phyloP scores from a whole-genome alignment of 352 stramenopile genomes.

The Lagenidium giganteum region DNA sequence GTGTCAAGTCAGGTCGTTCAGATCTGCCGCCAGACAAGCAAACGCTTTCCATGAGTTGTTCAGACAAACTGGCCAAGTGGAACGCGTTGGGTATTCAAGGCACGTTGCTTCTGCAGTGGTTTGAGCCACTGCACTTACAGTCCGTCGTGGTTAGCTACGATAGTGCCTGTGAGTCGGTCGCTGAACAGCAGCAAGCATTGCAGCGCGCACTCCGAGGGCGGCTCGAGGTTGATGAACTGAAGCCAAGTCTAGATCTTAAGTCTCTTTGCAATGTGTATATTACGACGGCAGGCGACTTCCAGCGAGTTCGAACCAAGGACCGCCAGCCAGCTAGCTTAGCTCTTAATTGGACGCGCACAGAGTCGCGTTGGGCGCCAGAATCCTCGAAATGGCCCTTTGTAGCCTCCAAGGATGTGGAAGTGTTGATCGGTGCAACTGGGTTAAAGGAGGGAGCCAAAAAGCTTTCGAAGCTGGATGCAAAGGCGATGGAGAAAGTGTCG shows the following conservation, averaged over 20 bases:
- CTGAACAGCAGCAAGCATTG: conserved; percentile 36
- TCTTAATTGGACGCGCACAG: conserved; percentile 45
- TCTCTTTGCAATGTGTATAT: too few species aligned
- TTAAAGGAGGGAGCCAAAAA: conserved; percentile 78
- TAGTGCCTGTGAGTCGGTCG: conserved; percentile 20
- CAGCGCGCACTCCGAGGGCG: conserved; percentile 38
- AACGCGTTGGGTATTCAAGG: conserved; percentile 79
- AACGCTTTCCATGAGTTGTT: conserved; percentile 91
- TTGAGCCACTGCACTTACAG: conserved; percentile 40
- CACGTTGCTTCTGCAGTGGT: conserved; percentile 56
- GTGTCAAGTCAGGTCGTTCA: conserved; percentile 90
- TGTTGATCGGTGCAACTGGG: conserved; percentile 47
- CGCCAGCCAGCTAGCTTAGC: conserved; percentile 36
- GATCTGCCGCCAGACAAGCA: conserved; percentile 84
- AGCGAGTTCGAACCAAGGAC: conserved; percentile 2
- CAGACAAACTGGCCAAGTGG: conserved; percentile 92
- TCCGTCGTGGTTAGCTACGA: conserved; percentile 53
- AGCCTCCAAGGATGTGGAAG: conserved; percentile 33
- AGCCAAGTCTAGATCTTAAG: too few species aligned
- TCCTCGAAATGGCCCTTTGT: conserved; percentile 25
- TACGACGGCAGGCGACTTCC: conserved; percentile 10
- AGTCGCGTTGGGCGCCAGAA: conserved; percentile 29
- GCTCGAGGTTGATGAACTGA: conserved; percentile 1
- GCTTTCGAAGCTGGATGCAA: conserved; percentile 34
- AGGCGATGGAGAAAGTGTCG: conserved; percentile 39